These are phyloP conservation scores for Rhizopogon vesiculosus DNA, from an alignment of 768 basidiomycete genomes.

Conservation along the genomic window DNA sequence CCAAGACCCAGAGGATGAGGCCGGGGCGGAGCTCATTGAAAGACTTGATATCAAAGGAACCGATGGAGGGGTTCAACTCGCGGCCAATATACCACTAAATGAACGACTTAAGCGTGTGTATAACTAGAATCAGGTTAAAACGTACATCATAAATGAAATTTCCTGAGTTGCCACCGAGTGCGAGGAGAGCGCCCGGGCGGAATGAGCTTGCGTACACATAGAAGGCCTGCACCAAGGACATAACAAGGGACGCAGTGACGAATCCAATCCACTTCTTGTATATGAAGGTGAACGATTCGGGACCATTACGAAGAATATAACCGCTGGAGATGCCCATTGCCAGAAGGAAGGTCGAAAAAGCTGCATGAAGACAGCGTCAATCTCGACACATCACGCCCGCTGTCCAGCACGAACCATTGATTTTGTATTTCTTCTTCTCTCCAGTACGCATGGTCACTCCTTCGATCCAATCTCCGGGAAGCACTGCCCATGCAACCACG, in stretches of 20 bases:
- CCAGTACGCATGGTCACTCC: slow-evolving; percentile 75
- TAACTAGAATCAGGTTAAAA: slow-evolving; percentile 2
- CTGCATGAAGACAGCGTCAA: slow-evolving; percentile 32
- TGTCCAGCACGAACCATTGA: slow-evolving; percentile 66
- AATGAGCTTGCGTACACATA: slow-evolving; percentile 72
- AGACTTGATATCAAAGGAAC: slow-evolving; percentile 69
- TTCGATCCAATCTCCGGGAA: slow-evolving; percentile 71
- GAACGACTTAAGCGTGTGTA: neutral
- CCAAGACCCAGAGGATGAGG: slow-evolving; percentile 84
- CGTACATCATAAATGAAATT: slow-evolving; percentile 87
- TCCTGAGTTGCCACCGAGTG: slow-evolving; percentile 89
- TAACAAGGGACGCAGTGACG: slow-evolving; percentile 73
- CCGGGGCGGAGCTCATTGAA: slow-evolving; percentile 48
- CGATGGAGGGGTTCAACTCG: slow-evolving; percentile 85
- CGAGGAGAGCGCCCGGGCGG: slow-evolving; percentile 64
- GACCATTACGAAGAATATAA: slow-evolving; percentile 67
- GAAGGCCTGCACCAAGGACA: slow-evolving; percentile 72
- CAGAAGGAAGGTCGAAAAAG: slow-evolving; percentile 83
- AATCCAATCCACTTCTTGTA: slow-evolving; percentile 93
- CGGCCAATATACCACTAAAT: slow-evolving; percentile 89
- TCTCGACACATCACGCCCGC: neutral
- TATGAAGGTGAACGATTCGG: slow-evolving; percentile 79
- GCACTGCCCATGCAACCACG: slow-evolving; percentile 71
- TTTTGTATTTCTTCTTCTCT: slow-evolving; percentile 78
- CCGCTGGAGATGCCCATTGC: slow-evolving; percentile 71